Percentiles rank a stretch among this genome's conserved stretches.
These are phyloP conservation scores for Phytophthora pluvialis DNA, from an alignment of 352 stramenopile genomes.

Conservation along the genomic window DNA sequence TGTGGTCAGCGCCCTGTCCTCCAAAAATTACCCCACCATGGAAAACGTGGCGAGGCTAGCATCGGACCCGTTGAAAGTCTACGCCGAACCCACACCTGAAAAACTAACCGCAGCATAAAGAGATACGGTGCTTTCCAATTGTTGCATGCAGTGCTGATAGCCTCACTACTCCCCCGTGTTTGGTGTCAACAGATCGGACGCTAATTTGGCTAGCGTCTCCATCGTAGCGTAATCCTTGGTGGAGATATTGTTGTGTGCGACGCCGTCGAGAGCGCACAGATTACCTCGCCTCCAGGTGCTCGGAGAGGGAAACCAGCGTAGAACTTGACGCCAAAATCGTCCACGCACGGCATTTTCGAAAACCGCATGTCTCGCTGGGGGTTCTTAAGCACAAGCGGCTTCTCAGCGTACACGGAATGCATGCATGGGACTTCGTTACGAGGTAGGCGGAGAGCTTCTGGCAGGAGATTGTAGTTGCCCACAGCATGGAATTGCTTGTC, in stretches of 20 bases:
- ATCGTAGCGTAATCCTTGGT: slow-evolving; percentile 74
- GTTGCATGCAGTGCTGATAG: too few relatives aligned
- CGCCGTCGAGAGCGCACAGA: slow-evolving; percentile 46
- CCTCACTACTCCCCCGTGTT: background rate
- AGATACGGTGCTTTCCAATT: too few relatives aligned
- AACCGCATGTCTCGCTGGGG: slow-evolving; percentile 71
- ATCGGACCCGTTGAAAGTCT: background rate
- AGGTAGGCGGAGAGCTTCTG: slow-evolving; percentile 32
- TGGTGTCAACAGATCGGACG: slow-evolving; percentile 42
- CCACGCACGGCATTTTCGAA: slow-evolving; percentile 51
- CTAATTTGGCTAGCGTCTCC: slow-evolving; percentile 58
- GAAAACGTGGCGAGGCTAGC: background rate
- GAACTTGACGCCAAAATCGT: slow-evolving; percentile 60
- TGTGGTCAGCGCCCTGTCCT: background rate
- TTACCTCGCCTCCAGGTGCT: slow-evolving; percentile 50
- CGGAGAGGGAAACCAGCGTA: slow-evolving; percentile 66
- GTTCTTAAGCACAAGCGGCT: slow-evolving; percentile 68
- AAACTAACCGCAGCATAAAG: too few relatives aligned
- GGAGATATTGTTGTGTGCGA: slow-evolving; percentile 56
- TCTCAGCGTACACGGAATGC: slow-evolving; percentile 64
- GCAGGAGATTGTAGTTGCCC: slow-evolving; percentile 50
- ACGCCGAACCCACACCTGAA: too few relatives aligned
- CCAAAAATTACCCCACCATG: background rate
- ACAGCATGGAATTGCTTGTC: slow-evolving; percentile 57
- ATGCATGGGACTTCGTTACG: slow-evolving; percentile 66